Evolutionary conservation across 1,284 basidiomycete species (phyloP).

Genomic region (Trametes hirsuta): DNA sequence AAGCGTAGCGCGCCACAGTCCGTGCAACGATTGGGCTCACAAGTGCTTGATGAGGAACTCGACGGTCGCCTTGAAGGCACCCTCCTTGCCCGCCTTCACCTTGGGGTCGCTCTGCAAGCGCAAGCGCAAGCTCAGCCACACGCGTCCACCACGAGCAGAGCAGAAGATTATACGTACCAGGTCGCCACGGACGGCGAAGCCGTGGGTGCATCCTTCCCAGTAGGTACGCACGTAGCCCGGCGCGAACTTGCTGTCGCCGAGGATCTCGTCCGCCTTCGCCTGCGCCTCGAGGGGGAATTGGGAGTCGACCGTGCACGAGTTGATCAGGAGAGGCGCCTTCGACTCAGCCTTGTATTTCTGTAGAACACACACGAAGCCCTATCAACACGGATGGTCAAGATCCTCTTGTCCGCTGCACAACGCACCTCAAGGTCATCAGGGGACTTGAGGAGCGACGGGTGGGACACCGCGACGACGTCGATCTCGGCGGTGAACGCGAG

Average conservation of each 20-base stretch:
- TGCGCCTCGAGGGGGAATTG: slow-evolving; percentile 54
- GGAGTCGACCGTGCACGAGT: slow-evolving; percentile 58
- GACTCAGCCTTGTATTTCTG: slow-evolving; percentile 53
- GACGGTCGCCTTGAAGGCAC: slow-evolving; percentile 35
- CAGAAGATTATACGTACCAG: slow-evolving; percentile 28
- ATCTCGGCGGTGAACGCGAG: slow-evolving; percentile 64
- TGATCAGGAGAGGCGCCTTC: slow-evolving; percentile 63
- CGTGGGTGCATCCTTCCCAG: slow-evolving; percentile 53
- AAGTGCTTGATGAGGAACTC: slow-evolving; percentile 34
- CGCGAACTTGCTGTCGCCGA: slow-evolving; percentile 54
- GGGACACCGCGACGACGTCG: slow-evolving; percentile 56
- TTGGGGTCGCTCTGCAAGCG: slow-evolving; percentile 32
- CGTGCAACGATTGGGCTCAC: not conserved
- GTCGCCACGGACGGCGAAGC: slow-evolving; percentile 50
- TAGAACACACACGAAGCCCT: not conserved
- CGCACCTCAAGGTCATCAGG: slow-evolving; percentile 60
- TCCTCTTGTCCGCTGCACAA: not conserved
- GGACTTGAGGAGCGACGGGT: slow-evolving; percentile 70
- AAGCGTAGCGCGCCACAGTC: not conserved
- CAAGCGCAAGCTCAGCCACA: not conserved
- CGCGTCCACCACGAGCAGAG: not conserved
- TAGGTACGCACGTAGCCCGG: slow-evolving; percentile 48
- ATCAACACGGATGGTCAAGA: no score
- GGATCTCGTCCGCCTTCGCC: slow-evolving; percentile 54
- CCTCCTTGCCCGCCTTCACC: slow-evolving; percentile 37